A percentile compares a stretch with the other conserved stretches of the same genome.
Evolutionary conservation across 306 rosid species (phyloP).

Genomic region (Acacia acuminata): DNA sequence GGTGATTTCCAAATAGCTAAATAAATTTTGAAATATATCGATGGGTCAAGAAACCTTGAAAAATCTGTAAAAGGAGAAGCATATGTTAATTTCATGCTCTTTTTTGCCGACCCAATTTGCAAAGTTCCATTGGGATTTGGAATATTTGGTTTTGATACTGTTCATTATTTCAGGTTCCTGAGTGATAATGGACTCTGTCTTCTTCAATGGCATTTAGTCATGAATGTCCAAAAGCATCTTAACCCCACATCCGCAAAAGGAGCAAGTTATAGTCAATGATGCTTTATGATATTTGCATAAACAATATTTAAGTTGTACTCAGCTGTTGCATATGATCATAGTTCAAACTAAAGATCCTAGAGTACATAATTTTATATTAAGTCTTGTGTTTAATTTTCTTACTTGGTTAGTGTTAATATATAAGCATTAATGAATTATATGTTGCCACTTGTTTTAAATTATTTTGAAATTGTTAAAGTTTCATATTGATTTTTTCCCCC

Average conservation of each 20-base stretch:
- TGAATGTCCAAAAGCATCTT: conserved; percentile 33
- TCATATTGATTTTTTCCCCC: background rate
- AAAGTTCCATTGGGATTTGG: conserved; percentile 41
- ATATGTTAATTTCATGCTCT: conserved; percentile 14
- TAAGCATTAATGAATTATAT: background rate
- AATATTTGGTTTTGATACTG: conserved; percentile 12
- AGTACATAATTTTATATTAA: background rate
- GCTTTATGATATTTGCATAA: background rate
- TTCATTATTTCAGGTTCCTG: conserved; percentile 20
- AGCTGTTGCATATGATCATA: background rate
- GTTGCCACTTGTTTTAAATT: background rate
- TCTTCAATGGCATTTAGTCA: conserved; percentile 29
- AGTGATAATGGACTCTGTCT: conserved; percentile 31
- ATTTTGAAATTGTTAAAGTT: background rate
- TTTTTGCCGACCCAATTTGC: conserved; percentile 13
- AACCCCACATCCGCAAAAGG: conserved; percentile 34
- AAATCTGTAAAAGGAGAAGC: conserved; percentile 23
- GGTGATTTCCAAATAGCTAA: conserved; percentile 25
- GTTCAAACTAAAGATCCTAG: background rate
- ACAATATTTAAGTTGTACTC: background rate
- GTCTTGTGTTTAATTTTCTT: background rate
- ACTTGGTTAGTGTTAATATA: background rate
- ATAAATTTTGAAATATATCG: background rate
- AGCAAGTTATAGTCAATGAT: conserved; percentile 22
- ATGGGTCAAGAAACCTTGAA: conserved; percentile 29